Conservation (phyloP, 129 eudicot genomes). For the Helianthus annuus region HanXRQr2.0-SUNRISE NC_035437.2:165443142-165443641, state of each 20-base stretch:
- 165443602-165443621: not conserved
- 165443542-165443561: not conserved
- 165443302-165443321: too few relatives aligned
- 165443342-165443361: not conserved
- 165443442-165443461: not conserved
- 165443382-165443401: not conserved
- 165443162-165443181: not conserved
- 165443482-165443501: not conserved
- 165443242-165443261: not conserved
- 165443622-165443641: too few relatives aligned
- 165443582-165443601: not conserved
- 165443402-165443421: not conserved
- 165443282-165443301: too few relatives aligned
- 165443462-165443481: not conserved
- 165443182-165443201: not conserved
- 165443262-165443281: too few relatives aligned
- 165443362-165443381: too few relatives aligned
- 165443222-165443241: not conserved
- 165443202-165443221: not conserved
- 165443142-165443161: slow-evolving; percentile 74
- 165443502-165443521: not conserved
- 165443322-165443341: too few relatives aligned
- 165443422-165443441: not conserved
- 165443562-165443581: not conserved
- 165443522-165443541: not conserved